Evolutionary conservation across 345 rosid genomes (phyloP), one percentile per base, ranked within the genome.

Genomic region (Camelina laxa): DNA sequence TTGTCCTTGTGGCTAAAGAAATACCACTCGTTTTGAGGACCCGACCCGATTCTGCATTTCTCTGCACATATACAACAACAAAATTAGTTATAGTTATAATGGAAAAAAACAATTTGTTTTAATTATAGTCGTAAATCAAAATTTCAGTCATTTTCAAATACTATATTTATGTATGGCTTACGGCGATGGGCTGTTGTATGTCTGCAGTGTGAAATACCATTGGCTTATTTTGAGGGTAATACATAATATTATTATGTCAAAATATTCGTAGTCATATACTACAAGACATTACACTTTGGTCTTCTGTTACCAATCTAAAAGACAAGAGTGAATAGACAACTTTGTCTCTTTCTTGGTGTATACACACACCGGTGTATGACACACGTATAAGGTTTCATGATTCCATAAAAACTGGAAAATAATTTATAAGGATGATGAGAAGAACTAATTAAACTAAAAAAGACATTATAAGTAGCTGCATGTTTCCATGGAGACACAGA

Each of bases 1-100:
- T 92, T 95, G 84, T 95, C 99, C 84, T 95, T 95, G 81, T 95
- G 99, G 78, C 99, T 95, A 81, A 95, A 95, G 81, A 95, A 92
- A 72, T 92, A 95, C 99, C 99, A 95, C 60, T 95, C 99, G 69
- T 90, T 88, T 74, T 95, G 97, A 78, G 97, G 94, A 39, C 99
- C 96, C 33, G 99, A 86, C 31, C 99, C 99, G 38, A 95, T 90
- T 70, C 88, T 87, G 57, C 97, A 92, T 75, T 89, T 95, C 20
- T 95, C 99, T 95, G 50, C 51, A 42, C 33, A 31, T 14, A 58
- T 21, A 54, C 16, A 31, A 57, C 19, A 4, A 9, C 20, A 45
- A 31, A 17, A 51, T 3, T 38, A 20, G 11, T 9, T 65, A n/a
- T n/a, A n/a, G n/a, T n/a, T 35, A n/a, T 16, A 36, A 60, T 38